These are phyloP conservation scores for Platanus orientalis DNA, from an alignment of 164 flowering plant species.

Conservation along the genomic window DNA sequence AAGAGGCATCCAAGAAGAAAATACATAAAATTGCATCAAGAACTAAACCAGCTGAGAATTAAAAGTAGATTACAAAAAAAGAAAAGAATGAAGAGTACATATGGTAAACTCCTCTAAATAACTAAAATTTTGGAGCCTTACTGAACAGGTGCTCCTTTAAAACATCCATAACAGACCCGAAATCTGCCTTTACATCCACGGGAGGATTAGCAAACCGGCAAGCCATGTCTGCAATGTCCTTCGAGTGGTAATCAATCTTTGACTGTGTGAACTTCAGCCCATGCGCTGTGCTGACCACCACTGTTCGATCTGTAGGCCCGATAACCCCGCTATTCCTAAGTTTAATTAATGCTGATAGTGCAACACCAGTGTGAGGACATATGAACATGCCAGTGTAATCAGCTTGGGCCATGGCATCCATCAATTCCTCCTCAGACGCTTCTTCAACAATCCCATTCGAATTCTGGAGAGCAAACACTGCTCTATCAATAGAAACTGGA, in stretches of 20 bases:
- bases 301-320: conserved; percentile 56
- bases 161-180: conserved; percentile 73
- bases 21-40: not conserved
- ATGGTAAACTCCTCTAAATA: conserved; percentile 1
- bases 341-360: conserved; percentile 69
- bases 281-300: conserved; percentile 94
- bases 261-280: conserved; percentile 90
- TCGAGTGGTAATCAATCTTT: conserved; percentile 75
- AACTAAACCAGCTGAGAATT: too few relatives aligned
- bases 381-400: conserved; percentile 88
- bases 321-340: conserved; percentile 73
- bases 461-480: conserved; percentile 63
- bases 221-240: conserved; percentile 50
- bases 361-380: conserved; percentile 95
- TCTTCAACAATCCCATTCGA: conserved; percentile 89
- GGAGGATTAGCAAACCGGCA: conserved; percentile 63
- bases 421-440: conserved; percentile 82
- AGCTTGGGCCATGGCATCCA: conserved; percentile 86
- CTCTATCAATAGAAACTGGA: conserved; percentile 87
- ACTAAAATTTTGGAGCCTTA: conserved; percentile 14
- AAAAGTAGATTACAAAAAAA: not conserved
- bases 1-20: not conserved
- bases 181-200: conserved; percentile 54
- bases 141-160: conserved; percentile 37
- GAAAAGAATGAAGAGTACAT: not conserved